Evolutionary conservation across 2,329 filamentous ascomycete species (phyloP).

Genomic region (Sporothrix pseudoabietina): DNA sequence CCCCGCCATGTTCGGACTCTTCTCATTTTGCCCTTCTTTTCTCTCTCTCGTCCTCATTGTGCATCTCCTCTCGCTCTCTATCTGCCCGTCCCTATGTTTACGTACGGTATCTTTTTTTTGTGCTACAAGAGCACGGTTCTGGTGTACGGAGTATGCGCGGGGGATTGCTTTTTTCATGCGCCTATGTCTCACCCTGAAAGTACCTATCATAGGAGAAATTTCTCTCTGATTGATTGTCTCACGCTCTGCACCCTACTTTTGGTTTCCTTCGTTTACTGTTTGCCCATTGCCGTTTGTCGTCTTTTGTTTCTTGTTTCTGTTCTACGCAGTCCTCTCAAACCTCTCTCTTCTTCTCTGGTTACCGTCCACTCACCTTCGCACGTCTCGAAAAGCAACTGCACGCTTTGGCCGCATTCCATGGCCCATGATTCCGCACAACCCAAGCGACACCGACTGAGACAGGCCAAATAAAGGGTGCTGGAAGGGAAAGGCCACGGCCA

Average conservation of each 20-base stretch:
- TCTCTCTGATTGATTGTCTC: not conserved
- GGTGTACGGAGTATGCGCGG: not conserved
- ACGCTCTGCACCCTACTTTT: not conserved
- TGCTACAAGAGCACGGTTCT: not conserved
- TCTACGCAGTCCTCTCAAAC: not conserved
- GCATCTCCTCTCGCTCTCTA: not conserved
- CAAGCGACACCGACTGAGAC: slow-evolving; percentile 5
- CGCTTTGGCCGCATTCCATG: slow-evolving; percentile 19
- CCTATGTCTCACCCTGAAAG: not conserved
- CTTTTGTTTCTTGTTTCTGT: not conserved
- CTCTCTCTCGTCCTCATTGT: not conserved
- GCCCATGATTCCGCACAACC: not conserved
- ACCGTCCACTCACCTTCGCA: not conserved
- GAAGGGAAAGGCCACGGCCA: too few relatives aligned
- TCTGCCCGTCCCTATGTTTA: not conserved
- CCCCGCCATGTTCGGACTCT: not conserved
- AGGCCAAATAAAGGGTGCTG: not conserved
- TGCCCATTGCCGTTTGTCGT: not conserved
- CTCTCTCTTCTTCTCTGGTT: not conserved
- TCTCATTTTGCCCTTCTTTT: too few relatives aligned
- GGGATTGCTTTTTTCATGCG: not conserved
- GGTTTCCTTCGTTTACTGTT: not conserved
- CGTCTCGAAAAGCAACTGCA: not conserved
- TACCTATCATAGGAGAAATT: not conserved
- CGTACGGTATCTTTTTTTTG: not conserved